These are phyloP conservation scores for Tolypocladium album DNA, from an alignment of 2,329 filamentous ascomycete species.

Conservation along the genomic window DNA sequence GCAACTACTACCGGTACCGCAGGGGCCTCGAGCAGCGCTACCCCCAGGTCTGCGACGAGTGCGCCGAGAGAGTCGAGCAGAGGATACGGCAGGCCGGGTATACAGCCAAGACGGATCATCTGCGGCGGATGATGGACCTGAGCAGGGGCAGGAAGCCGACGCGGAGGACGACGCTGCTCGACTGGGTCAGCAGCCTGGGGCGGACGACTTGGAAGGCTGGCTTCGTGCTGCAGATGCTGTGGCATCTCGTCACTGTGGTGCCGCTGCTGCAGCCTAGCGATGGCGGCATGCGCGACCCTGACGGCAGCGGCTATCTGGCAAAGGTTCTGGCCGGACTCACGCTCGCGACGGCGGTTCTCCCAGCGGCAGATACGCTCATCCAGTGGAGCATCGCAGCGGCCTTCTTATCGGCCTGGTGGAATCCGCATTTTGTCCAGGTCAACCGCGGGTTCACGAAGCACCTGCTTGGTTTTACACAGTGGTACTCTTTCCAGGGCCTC, in stretches of 20 bases:
- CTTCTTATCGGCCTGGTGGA: slow-evolving; percentile 53
- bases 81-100: slow-evolving; percentile 65
- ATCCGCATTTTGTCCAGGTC: slow-evolving; percentile 52
- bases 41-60: slow-evolving; percentile 76
- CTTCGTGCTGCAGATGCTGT: slow-evolving; percentile 34
- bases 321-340: slow-evolving; percentile 7
- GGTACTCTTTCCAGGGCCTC: slow-evolving; percentile 55
- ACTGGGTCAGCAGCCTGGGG: slow-evolving; percentile 30
- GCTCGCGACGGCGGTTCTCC: slow-evolving; percentile 20
- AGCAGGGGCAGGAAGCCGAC: slow-evolving; percentile 29
- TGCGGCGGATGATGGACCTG: slow-evolving; percentile 64
- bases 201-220: slow-evolving; percentile 38
- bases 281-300: slow-evolving; percentile 22
- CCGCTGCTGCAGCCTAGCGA: slow-evolving; percentile 14
- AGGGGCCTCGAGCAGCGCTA: slow-evolving; percentile 69
- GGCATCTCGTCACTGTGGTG: slow-evolving; percentile 31
- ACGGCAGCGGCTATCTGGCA: slow-evolving; percentile 11
- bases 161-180: slow-evolving; percentile 24
- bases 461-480: slow-evolving; percentile 49
- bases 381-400: slow-evolving; percentile 37
- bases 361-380: slow-evolving; percentile 28
- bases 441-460: slow-evolving; percentile 49
- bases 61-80: slow-evolving; percentile 62
- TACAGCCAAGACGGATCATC: slow-evolving; percentile 71
- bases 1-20: slow-evolving; percentile 59